phyloP scores from a whole-genome alignment of 1,284 basidiomycete species.

The Amylostereum areolatum region DNA sequence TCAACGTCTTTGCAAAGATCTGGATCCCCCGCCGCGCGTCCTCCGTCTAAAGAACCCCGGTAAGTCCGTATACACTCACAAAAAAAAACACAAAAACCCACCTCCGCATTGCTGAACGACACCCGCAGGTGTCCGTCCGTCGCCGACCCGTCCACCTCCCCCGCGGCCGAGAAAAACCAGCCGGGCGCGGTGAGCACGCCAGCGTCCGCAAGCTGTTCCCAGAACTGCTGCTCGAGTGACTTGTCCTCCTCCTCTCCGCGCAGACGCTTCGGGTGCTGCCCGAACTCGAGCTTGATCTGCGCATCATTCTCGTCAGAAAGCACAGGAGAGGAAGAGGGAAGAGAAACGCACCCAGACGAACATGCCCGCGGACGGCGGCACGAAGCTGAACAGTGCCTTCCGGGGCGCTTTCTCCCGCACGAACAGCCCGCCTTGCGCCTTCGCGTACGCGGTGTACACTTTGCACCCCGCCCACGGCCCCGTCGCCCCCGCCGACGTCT shows the following conservation, averaged over 20 bases:
- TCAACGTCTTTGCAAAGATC: conserved; percentile 23
- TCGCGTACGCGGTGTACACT: conserved; percentile 38
- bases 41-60: conserved; percentile 13
- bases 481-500: conserved; percentile 20
- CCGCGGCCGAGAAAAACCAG: conserved; percentile 46
- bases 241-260: conserved; percentile 27
- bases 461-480: conserved; percentile 33
- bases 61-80: neutral
- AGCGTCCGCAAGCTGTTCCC: conserved; percentile 49
- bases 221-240: conserved; percentile 50
- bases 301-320: too few species aligned
- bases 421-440: conserved; percentile 9
- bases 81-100: conserved; percentile 21
- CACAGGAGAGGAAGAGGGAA: conserved; percentile 2
- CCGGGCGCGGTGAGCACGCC: conserved; percentile 59
- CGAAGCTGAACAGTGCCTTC: conserved; percentile 54
- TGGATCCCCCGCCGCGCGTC: conserved; percentile 23
- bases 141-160: conserved; percentile 14
- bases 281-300: conserved; percentile 61
- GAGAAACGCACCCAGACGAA: conserved; percentile 51
- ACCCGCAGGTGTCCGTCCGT: conserved; percentile 56
- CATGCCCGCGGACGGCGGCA: conserved; percentile 68
- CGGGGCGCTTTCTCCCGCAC: conserved; percentile 35
- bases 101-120: conserved; percentile 53
- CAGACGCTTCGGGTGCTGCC: conserved; percentile 44